A percentile compares a stretch with the other conserved stretches of the same genome.
Evolutionary conservation across 768 basidiomycete genomes (phyloP).

Genomic region (Mycena latifolia): DNA sequence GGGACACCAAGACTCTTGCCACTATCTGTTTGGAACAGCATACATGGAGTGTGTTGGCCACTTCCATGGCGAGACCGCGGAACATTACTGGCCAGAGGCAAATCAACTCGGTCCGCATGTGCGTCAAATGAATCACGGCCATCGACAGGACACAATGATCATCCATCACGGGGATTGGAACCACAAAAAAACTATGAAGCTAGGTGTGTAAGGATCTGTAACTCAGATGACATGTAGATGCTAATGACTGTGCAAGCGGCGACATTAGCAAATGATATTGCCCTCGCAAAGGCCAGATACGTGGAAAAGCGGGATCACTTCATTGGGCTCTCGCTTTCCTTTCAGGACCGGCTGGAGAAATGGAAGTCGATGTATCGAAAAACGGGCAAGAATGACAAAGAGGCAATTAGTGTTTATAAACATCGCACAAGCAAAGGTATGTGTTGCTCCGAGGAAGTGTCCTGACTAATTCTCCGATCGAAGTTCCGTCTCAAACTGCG

Average conservation of each 20-base stretch:
- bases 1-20: slow-evolving; percentile 39
- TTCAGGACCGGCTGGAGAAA: background rate
- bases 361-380: background rate
- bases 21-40: slow-evolving; percentile 34
- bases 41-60: slow-evolving; percentile 36
- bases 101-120: slow-evolving; percentile 33
- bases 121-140: slow-evolving; percentile 40
- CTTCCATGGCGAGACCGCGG: slow-evolving; percentile 39
- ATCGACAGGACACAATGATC: slow-evolving; percentile 39
- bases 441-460: no score
- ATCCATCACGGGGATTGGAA: slow-evolving; percentile 38
- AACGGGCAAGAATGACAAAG: background rate
- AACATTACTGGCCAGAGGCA: slow-evolving; percentile 14
- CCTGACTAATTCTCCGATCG: no score
- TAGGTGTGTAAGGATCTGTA: background rate
- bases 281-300: background rate
- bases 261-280: background rate
- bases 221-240: background rate
- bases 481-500: background rate
- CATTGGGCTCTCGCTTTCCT: slow-evolving; percentile 1
- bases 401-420: slow-evolving; percentile 8
- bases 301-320: slow-evolving; percentile 11
- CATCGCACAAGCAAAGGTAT: slow-evolving; percentile 10
- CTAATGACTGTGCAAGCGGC: background rate
- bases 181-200: slow-evolving; percentile 29